Conservation (phyloP, 176 grass and related monocot genomes). For the Oryza glaberrima region DNA sequence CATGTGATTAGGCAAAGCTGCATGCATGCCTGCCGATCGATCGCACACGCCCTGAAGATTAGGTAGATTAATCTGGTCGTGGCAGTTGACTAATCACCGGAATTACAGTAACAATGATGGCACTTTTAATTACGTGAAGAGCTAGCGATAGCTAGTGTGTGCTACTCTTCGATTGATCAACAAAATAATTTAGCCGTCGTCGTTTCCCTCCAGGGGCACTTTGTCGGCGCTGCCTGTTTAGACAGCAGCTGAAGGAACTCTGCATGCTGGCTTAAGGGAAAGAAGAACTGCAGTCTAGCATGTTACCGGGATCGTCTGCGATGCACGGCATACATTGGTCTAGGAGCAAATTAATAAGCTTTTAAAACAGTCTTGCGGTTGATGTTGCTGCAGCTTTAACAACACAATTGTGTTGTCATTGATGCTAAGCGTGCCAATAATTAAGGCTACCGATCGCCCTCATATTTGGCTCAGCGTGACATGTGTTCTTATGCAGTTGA, state of each 20-base stretch:
- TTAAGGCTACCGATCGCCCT: neutral
- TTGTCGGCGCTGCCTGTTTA: conserved; percentile 31
- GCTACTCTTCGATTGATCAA: too few relatives aligned
- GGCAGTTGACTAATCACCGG: conserved; percentile 11
- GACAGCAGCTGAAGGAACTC: conserved; percentile 21
- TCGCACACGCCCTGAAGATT: conserved; percentile 26
- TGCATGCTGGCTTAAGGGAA: neutral
- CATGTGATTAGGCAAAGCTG: neutral
- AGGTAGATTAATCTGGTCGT: neutral
- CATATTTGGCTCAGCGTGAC: neutral
- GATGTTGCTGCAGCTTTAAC: neutral
- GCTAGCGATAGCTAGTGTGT: neutral
- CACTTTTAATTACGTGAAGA: neutral
- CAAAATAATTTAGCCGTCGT: neutral
- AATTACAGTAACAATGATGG: neutral
- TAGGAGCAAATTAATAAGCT: neutral
- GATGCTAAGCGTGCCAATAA: neutral
- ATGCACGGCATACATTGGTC: neutral
- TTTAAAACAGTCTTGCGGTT: neutral
- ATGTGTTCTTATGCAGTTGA: neutral
- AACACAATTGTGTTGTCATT: too few relatives aligned
- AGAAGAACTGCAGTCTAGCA: neutral
- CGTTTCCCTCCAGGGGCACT: conserved; percentile 27
- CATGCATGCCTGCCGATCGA: too few relatives aligned
- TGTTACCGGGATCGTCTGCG: conserved; percentile 20